phyloP scores from a whole-genome alignment of 2,329 filamentous ascomycete genomes.

The Colletotrichum sp. region DNA sequence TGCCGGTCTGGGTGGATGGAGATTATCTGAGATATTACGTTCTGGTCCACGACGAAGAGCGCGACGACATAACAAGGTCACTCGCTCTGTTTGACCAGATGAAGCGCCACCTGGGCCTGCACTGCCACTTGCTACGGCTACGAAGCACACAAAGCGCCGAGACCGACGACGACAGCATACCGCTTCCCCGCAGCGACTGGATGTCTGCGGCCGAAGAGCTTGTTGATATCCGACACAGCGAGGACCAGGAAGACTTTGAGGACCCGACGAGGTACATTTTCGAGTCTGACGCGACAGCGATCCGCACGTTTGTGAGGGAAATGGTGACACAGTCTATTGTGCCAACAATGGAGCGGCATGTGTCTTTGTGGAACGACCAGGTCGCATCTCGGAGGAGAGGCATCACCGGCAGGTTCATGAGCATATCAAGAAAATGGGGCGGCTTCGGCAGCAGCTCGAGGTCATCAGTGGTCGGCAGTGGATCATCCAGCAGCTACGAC shows the following conservation, averaged over 20 bases:
- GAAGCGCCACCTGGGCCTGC: constrained; percentile 96
- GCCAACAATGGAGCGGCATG: constrained; percentile 92
- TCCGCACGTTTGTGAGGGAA: constrained; percentile 89
- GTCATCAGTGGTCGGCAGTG: constrained; percentile 58
- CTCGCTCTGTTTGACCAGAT: constrained; percentile 95
- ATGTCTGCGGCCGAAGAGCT: constrained; percentile 87
- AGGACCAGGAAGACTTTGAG: constrained; percentile 73
- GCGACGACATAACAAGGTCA: constrained; percentile 88
- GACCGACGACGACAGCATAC: constrained; percentile 89
- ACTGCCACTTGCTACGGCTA: constrained; percentile 89
- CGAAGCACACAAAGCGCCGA: constrained; percentile 85
- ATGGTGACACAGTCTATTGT: constrained; percentile 95
- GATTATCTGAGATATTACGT: constrained; percentile 97
- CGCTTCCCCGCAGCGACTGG: constrained; percentile 86
- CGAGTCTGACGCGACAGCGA: constrained; percentile 88
- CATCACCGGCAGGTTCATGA: constrained; percentile 92
- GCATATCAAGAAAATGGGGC: constrained; percentile 87
- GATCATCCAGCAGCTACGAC: constrained; percentile 72
- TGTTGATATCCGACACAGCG: constrained; percentile 71
- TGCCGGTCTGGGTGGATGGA: constrained; percentile 87
- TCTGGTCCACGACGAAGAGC: constrained; percentile 94
- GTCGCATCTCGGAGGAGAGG: constrained; percentile 89
- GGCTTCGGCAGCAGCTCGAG: constrained; percentile 76
- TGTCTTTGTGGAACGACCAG: constrained; percentile 96
- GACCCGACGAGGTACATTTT: constrained; percentile 82